Conservation (phyloP, 371 early-diverging fungal genomes). For the Mortierella sp. region DNA sequence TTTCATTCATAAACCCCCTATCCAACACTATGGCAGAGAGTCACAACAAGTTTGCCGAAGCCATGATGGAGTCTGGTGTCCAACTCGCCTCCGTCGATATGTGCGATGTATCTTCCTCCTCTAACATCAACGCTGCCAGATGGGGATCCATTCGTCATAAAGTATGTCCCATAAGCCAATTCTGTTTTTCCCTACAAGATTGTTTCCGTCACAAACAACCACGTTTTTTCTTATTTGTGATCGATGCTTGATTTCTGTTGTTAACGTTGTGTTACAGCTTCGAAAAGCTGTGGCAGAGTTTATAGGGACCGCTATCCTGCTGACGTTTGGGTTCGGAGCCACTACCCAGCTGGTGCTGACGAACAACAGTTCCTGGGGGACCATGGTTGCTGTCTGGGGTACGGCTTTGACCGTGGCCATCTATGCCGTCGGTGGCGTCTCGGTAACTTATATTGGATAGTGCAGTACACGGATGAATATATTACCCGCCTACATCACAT, state of each 20-base stretch:
- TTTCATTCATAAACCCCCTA: neutral
- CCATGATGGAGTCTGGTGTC: neutral
- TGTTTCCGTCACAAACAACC: neutral
- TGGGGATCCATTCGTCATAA: constrained; percentile 12
- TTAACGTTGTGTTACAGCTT: constrained; percentile 18
- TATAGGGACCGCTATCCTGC: constrained; percentile 78
- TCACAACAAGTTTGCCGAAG: constrained; percentile 2
- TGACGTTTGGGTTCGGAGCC: constrained; percentile 74
- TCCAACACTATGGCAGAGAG: neutral
- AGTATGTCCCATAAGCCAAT: neutral
- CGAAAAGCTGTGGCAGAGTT: constrained; percentile 83
- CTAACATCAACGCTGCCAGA: neutral
- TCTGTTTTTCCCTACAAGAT: neutral
- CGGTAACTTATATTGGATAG: constrained; percentile 53
- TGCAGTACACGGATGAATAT: neutral
- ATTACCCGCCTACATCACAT: neutral
- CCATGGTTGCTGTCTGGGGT: constrained; percentile 66
- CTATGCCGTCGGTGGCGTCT: constrained; percentile 77
- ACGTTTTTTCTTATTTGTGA: neutral
- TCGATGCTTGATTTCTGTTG: neutral
- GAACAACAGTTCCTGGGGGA: constrained; percentile 29
- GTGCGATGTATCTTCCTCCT: neutral
- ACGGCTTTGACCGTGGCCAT: constrained; percentile 67
- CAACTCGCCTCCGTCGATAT: neutral
- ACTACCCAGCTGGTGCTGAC: constrained; percentile 61